Conservation (phyloP, 2,329 filamentous ascomycete species). For the Trichoderma brevicompactum region DNA sequence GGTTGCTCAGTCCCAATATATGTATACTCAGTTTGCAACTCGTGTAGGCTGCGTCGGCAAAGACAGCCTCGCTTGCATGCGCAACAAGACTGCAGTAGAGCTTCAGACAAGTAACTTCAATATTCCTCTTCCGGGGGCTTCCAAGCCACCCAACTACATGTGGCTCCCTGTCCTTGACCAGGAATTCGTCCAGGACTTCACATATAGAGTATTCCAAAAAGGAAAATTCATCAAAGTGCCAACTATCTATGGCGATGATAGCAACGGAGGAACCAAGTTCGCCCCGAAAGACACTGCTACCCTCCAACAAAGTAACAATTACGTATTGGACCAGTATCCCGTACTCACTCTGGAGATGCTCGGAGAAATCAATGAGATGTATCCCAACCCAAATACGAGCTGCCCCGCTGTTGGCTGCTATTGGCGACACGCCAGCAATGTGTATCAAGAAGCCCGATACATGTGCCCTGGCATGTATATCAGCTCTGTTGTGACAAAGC, state of each 20-base stretch:
- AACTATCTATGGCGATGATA: conserved; percentile 51
- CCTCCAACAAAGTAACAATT: conserved; percentile 40
- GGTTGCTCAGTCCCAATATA: conserved; percentile 53
- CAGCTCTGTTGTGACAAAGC: conserved; percentile 37
- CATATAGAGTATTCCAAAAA: conserved; percentile 53
- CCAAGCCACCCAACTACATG: conserved; percentile 52
- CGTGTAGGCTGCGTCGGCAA: conserved; percentile 47
- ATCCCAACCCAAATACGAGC: conserved; percentile 43
- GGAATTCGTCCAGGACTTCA: conserved; percentile 54
- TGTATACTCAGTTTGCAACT: conserved; percentile 54
- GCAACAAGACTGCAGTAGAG: conserved; percentile 46
- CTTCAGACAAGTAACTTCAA: conserved; percentile 50
- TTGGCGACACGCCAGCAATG: conserved; percentile 45
- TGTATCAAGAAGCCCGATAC: conserved; percentile 44
- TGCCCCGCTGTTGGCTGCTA: conserved; percentile 43
- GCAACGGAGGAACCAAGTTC: conserved; percentile 47
- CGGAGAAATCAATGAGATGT: conserved; percentile 41
- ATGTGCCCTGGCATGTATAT: conserved; percentile 44
- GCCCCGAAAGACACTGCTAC: conserved; percentile 41
- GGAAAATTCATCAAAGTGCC: conserved; percentile 60
- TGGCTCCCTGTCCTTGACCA: conserved; percentile 61
- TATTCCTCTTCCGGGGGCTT: conserved; percentile 40
- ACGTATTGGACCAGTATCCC: conserved; percentile 43
- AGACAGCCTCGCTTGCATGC: conserved; percentile 52
- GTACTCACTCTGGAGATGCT: conserved; percentile 41